A percentile compares a stretch with the other conserved stretches of the same genome.
Conservation (phyloP, 345 rosid species). For the Lumnitzera racemosa region DNA sequence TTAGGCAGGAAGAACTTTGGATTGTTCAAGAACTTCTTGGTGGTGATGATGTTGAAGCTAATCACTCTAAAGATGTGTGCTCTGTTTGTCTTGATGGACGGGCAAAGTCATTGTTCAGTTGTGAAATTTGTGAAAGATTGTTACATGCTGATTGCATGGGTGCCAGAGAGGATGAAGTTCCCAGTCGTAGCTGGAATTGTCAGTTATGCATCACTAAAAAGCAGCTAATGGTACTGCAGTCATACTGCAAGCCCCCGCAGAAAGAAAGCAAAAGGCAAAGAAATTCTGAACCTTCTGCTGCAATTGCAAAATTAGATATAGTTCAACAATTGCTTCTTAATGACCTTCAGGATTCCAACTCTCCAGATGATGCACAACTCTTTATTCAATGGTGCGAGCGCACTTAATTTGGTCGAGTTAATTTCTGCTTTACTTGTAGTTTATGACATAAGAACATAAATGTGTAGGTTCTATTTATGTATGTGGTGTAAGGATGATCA, state of each 20-base stretch:
- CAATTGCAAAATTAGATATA: constrained; percentile 56
- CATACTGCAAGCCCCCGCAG: constrained; percentile 57
- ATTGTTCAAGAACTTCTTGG: constrained; percentile 43
- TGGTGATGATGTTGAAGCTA: constrained; percentile 32
- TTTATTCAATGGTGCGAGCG: constrained; percentile 79
- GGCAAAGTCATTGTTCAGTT: constrained; percentile 42
- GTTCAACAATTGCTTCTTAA: constrained; percentile 85
- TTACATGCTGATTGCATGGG: constrained; percentile 96
- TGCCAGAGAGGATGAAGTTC: constrained; percentile 63
- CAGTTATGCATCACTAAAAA: constrained; percentile 73
- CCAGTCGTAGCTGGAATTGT: constrained; percentile 67
- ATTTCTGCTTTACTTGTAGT: constrained; percentile 2
- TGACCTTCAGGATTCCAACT: constrained; percentile 79
- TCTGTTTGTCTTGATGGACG: constrained; percentile 63
- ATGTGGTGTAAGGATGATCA: constrained; percentile 92
- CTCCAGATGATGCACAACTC: constrained; percentile 69
- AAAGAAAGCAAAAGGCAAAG: constrained; percentile 35
- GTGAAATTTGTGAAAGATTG: constrained; percentile 71
- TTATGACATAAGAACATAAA: constrained; percentile 16
- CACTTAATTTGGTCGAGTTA: constrained; percentile 7
- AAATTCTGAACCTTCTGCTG: constrained; percentile 32
- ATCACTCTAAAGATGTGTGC: constrained; percentile 49
- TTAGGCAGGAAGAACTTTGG: constrained; percentile 57
- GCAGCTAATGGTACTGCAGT: constrained; percentile 79
- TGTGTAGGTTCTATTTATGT: constrained; percentile 88